Base-by-base conservation (phyloP, 192 early-diverging fungal species). In the Coemansia reversa region DNA sequence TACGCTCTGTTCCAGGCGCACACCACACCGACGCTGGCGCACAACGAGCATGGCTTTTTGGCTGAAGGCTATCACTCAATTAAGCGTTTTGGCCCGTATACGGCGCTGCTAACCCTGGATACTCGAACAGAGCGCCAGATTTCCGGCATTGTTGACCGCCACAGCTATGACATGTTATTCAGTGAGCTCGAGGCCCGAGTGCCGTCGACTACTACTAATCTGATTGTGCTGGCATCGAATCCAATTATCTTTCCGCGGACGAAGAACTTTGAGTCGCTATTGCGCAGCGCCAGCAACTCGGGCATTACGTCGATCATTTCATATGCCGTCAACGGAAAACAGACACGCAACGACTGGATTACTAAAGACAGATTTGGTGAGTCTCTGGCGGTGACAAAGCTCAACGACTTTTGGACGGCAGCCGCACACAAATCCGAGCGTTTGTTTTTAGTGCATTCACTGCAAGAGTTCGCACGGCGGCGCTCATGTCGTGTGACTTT, bases 1-100 rank as follows among this genome's bases (percentile, higher is more conserved):
- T 93, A 88, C 70, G 82, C 88, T 62, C 77, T 95, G 58, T 95
- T 95, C 85, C 93, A 95, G 83, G 90, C 89, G 14, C 90, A 92
- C 61, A 84, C 89, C 24, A 91, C 83, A 25, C 63, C 84, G 14
- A 65, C 81, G 49, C 66, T 84, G 52, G 87, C 90, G 28, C 67
- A 72, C 50, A 75, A 75, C 33, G 84, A 90, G 65, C 88, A 82
- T 19, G 66, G 65, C 63, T 65, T 85, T 77, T 55, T 69, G 65
- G 65, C 74, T 66, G 59, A 86, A 32, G 82, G 85, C 30, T 88
- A 83, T 76, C 85, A 79, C 60, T 84, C 81, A 27, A 63, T 94
- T 51, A 83, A 86, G 60, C 85, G 83, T 54, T 69, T 92, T 39
- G 91, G 93, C 3, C 84, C 86, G 11, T 75, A 72, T 55, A 85